Conservation (phyloP, 1,284 basidiomycete species). For the Rhodofomes roseus region DNA sequence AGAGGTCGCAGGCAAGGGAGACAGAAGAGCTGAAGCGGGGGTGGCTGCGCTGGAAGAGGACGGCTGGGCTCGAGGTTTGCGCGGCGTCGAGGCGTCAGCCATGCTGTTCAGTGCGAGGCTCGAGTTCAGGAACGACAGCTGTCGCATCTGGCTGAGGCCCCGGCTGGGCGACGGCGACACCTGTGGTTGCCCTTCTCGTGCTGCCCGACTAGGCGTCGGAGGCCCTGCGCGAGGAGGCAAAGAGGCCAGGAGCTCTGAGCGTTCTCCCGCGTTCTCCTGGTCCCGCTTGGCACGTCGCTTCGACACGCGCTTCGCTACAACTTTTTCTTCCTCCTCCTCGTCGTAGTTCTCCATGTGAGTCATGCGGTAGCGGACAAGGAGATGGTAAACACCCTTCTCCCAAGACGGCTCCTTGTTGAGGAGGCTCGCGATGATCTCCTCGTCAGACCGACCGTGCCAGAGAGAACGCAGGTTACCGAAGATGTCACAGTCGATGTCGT, state of each 20-base stretch:
- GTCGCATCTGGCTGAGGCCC: constrained; percentile 19
- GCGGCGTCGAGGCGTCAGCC: constrained; percentile 13
- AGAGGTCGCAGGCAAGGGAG: constrained; percentile 12
- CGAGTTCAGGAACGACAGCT: constrained; percentile 9
- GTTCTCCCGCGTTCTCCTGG: constrained; percentile 11
- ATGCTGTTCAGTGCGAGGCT: constrained; percentile 8
- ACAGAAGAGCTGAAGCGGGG: constrained; percentile 22
- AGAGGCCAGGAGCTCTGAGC: constrained; percentile 14
- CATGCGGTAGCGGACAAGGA: constrained; percentile 77
- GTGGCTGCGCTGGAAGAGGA: constrained; percentile 24
- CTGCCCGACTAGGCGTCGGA: constrained; percentile 56
- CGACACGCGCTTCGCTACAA: constrained; percentile 29
- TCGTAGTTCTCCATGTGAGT: constrained; percentile 68
- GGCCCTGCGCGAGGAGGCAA: constrained; percentile 53
- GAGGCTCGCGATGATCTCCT: constrained; percentile 68
- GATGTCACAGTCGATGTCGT: constrained; percentile 85
- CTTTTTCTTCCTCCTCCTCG: constrained; percentile 49
- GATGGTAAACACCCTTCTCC: constrained; percentile 92
- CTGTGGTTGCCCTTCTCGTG: constrained; percentile 8
- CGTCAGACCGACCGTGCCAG: constrained; percentile 78
- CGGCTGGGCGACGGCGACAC: constrained; percentile 16
- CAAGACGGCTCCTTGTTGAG: constrained; percentile 68
- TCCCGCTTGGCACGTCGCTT: constrained; percentile 22
- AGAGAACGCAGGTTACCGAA: constrained; percentile 88
- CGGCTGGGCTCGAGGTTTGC: constrained; percentile 11